Conservation (phyloP, 2,329 filamentous ascomycete species). For the Mollisia scopiformis region DNA sequence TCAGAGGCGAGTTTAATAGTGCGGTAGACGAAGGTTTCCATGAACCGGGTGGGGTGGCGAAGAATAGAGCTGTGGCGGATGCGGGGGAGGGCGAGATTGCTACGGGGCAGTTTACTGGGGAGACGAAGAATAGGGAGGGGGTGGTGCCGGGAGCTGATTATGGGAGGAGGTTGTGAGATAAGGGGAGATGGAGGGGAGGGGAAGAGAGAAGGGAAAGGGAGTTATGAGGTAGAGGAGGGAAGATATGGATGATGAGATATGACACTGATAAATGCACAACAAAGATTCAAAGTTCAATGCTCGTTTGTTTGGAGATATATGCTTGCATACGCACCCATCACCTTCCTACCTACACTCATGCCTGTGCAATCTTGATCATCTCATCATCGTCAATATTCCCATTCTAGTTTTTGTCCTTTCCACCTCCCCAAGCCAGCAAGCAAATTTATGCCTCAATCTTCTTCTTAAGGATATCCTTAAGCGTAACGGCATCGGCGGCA, state of each 20-base stretch:
- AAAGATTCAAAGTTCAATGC: background rate
- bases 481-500: slow-evolving; percentile 89
- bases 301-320: slow-evolving; percentile 1
- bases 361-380: background rate
- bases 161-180: slow-evolving; percentile 5
- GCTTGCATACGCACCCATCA: background rate
- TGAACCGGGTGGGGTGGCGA: slow-evolving; percentile 19
- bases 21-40: slow-evolving; percentile 20
- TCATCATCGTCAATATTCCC: background rate
- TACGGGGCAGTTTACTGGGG: slow-evolving; percentile 21
- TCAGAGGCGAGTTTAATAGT: slow-evolving; percentile 25
- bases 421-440: background rate
- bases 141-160: slow-evolving; percentile 18
- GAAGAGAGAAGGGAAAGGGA: background rate
- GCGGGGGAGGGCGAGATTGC: slow-evolving; percentile 22
- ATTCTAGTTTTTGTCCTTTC: background rate
- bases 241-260: background rate
- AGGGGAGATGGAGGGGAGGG: background rate
- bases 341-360: background rate
- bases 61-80: slow-evolving; percentile 25
- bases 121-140: slow-evolving; percentile 29
- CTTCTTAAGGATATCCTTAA: slow-evolving; percentile 88
- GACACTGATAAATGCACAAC: background rate
- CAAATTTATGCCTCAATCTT: slow-evolving; percentile 62
- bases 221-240: background rate